Conservation (phyloP, 2,329 filamentous ascomycete species). For the Neurospora sp. region DNA sequence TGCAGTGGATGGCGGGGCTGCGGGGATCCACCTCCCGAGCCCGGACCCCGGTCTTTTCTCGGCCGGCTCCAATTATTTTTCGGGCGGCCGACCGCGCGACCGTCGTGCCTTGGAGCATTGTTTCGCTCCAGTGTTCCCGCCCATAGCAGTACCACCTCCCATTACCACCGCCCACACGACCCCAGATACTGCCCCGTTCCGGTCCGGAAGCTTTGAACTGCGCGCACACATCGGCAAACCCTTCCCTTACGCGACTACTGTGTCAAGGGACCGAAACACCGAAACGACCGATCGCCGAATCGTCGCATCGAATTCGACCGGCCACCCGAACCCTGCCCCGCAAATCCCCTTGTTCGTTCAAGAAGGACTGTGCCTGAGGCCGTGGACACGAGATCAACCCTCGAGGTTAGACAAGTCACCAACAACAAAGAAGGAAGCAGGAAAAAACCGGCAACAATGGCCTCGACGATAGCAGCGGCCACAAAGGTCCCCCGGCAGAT, state of each 20-base stretch:
- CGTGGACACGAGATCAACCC: neutral
- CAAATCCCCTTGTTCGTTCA: neutral
- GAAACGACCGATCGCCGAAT: neutral
- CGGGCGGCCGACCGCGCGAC: neutral
- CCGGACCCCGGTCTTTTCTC: neutral
- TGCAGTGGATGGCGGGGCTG: neutral
- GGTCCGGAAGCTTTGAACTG: neutral
- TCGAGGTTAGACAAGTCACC: neutral
- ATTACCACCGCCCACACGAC: neutral
- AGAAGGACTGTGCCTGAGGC: neutral
- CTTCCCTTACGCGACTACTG: neutral
- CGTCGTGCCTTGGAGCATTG: neutral
- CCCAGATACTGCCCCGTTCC: neutral
- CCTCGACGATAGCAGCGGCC: constrained; percentile 20
- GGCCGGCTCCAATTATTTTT: neutral
- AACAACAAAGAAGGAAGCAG: neutral
- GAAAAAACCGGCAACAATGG: constrained; percentile 22
- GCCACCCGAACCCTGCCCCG: neutral
- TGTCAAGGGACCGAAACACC: neutral
- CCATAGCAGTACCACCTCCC: neutral
- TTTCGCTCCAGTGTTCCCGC: neutral
- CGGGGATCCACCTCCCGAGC: neutral
- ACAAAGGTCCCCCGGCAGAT: constrained; percentile 29
- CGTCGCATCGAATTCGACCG: neutral
- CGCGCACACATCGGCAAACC: neutral